These are phyloP conservation scores for Colletotrichum aenigma DNA, from an alignment of 2,329 filamentous ascomycete genomes.

Conservation along the genomic window DNA sequence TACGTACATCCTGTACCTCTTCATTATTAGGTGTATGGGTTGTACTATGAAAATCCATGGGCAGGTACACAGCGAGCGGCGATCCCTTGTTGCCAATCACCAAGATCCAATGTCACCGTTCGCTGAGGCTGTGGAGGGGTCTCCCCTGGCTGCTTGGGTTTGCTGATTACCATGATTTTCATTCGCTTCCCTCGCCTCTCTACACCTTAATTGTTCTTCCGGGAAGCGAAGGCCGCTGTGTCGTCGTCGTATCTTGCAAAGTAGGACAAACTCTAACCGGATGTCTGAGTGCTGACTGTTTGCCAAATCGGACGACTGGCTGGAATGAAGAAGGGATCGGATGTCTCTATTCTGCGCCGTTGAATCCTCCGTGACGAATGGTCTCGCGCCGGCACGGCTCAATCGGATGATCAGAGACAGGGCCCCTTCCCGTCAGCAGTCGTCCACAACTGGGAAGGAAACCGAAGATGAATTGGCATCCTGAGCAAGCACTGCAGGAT, in stretches of 20 bases:
- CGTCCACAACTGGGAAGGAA: not conserved
- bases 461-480: not conserved
- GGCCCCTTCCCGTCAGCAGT: not conserved
- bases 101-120: not conserved
- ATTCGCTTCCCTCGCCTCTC: constrained; percentile 2
- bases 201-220: constrained; percentile 8
- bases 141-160: not conserved
- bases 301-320: not conserved
- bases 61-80: not conserved
- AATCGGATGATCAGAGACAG: not conserved
- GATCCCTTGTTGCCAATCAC: constrained; percentile 13
- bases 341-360: not conserved
- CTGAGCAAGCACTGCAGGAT: not conserved
- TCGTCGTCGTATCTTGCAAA: not conserved
- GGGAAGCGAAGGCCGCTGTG: not conserved
- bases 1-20: not conserved
- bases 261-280: not conserved
- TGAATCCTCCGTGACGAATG: not conserved
- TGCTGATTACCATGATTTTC: constrained; percentile 14
- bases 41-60: constrained; percentile 8
- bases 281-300: not conserved
- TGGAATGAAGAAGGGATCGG: constrained; percentile 1
- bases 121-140: constrained; percentile 8
- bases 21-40: not conserved
- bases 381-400: not conserved